A percentile compares a stretch with the other conserved stretches of the same genome.
Evolutionary conservation across 2,329 filamentous ascomycete species (phyloP).

Genomic region (Calonectria pteridis): DNA sequence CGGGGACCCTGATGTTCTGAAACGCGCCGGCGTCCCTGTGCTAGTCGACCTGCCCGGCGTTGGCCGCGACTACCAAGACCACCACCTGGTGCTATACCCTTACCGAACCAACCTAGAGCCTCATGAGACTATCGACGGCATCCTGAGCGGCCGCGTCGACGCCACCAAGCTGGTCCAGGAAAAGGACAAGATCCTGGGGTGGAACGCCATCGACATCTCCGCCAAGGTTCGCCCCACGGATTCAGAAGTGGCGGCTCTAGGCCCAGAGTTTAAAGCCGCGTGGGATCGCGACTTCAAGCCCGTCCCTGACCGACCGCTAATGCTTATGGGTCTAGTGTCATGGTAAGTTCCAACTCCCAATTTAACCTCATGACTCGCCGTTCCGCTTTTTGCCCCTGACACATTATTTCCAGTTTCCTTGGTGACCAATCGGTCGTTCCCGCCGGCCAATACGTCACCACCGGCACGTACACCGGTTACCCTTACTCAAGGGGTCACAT

Average conservation of each 20-base stretch:
- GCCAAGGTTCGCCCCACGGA: constrained; percentile 68
- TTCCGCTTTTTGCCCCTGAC: background rate
- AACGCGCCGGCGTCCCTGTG: constrained; percentile 59
- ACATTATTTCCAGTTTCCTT: constrained; percentile 48
- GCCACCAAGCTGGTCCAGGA: constrained; percentile 58
- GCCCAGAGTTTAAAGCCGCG: constrained; percentile 62
- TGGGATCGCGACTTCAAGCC: constrained; percentile 69
- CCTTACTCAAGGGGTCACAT: constrained; percentile 69
- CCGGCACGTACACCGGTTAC: constrained; percentile 60
- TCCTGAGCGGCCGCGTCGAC: constrained; percentile 62
- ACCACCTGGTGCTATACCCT: constrained; percentile 65
- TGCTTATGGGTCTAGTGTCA: constrained; percentile 54
- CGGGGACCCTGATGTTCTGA: constrained; percentile 63
- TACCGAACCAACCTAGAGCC: constrained; percentile 55
- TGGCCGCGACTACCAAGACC: constrained; percentile 67
- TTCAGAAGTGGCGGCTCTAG: constrained; percentile 63
- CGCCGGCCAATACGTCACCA: constrained; percentile 63
- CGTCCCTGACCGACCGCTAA: constrained; percentile 59
- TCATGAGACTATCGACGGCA: constrained; percentile 60
- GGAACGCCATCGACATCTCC: constrained; percentile 69
- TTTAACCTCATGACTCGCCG: background rate
- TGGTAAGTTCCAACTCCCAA: constrained; percentile 24
- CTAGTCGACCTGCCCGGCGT: constrained; percentile 64
- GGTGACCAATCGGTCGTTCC: constrained; percentile 55
- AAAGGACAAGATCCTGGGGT: constrained; percentile 65